Conservation (phyloP, 345 rosid genomes). For the Lepidium didymum region DNA sequence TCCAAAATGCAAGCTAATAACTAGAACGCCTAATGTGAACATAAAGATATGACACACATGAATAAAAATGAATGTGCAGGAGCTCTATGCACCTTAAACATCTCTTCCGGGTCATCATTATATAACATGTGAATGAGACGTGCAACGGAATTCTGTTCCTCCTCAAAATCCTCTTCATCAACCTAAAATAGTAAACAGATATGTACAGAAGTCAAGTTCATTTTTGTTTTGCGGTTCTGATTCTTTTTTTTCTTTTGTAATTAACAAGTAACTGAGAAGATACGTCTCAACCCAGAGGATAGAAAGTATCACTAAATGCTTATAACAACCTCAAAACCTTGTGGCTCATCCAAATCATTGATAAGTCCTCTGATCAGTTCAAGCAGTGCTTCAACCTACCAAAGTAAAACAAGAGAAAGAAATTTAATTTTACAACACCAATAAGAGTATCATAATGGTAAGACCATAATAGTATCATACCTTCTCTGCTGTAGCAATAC, state of each 20-base stretch:
- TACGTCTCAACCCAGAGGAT: not conserved
- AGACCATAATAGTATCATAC: slow-evolving; percentile 27
- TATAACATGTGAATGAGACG: slow-evolving; percentile 88
- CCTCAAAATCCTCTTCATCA: slow-evolving; percentile 94
- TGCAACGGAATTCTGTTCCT: slow-evolving; percentile 96
- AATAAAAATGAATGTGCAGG: slow-evolving; percentile 9
- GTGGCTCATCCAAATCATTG: slow-evolving; percentile 70
- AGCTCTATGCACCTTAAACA: slow-evolving; percentile 73
- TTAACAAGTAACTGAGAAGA: not conserved
- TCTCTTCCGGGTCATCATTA: slow-evolving; percentile 86
- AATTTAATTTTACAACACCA: slow-evolving; percentile 10
- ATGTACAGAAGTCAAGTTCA: not conserved
- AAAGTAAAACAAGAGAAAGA: slow-evolving; percentile 12
- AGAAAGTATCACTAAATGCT: slow-evolving; percentile 6
- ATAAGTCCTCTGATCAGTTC: slow-evolving; percentile 90
- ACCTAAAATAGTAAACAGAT: slow-evolving; percentile 36
- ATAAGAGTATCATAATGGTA: not conserved
- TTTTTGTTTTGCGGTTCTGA: not conserved
- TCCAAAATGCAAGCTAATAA: not conserved
- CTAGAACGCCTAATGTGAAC: slow-evolving; percentile 15
- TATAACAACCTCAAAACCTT: slow-evolving; percentile 54
- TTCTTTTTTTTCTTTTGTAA: not conserved
- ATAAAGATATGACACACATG: slow-evolving; percentile 1
- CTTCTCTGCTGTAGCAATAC: slow-evolving; percentile 70
- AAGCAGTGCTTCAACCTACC: slow-evolving; percentile 85